Conservation (phyloP, 169 alveolate genomes). For the Cryptosporidium bovis region DNA sequence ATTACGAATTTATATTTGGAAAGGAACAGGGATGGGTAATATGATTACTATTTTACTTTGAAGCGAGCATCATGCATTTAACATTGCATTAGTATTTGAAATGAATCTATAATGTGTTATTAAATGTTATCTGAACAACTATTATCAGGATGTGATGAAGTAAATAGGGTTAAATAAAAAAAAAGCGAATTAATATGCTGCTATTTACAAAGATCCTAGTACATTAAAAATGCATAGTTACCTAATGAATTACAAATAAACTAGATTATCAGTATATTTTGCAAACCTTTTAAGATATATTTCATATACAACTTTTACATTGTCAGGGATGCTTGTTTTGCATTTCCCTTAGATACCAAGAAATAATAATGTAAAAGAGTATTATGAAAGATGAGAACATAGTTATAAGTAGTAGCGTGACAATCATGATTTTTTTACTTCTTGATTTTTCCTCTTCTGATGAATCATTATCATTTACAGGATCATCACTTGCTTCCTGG, state of each 20-base stretch:
- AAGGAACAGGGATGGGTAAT: background rate
- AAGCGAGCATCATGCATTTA: too few relatives aligned
- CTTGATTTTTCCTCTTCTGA: conserved; percentile 32
- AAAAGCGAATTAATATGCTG: too few relatives aligned
- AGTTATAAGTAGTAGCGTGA: conserved; percentile 9
- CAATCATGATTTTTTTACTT: conserved; percentile 15
- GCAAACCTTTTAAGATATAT: too few relatives aligned
- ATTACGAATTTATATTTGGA: conserved; percentile 29
- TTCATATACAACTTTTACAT: too few relatives aligned
- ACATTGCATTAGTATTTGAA: too few relatives aligned
- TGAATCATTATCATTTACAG: conserved; percentile 5
- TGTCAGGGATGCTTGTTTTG: conserved; percentile 42
- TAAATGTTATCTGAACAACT: too few relatives aligned
- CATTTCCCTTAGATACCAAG: conserved; percentile 47
- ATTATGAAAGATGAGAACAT: conserved; percentile 20
- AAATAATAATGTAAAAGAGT: conserved; percentile 33
- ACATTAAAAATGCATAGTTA: background rate
- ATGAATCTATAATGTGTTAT: too few relatives aligned
- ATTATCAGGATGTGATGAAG: too few relatives aligned
- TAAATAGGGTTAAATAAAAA: too few relatives aligned
- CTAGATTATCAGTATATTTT: too few relatives aligned
- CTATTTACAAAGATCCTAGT: too few relatives aligned
- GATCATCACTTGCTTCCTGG: conserved; percentile 42
- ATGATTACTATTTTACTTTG: too few relatives aligned
- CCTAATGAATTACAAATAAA: background rate